Conservation (phyloP, 306 rosid species). For the Amphicarpaea edgeworthii region DNA sequence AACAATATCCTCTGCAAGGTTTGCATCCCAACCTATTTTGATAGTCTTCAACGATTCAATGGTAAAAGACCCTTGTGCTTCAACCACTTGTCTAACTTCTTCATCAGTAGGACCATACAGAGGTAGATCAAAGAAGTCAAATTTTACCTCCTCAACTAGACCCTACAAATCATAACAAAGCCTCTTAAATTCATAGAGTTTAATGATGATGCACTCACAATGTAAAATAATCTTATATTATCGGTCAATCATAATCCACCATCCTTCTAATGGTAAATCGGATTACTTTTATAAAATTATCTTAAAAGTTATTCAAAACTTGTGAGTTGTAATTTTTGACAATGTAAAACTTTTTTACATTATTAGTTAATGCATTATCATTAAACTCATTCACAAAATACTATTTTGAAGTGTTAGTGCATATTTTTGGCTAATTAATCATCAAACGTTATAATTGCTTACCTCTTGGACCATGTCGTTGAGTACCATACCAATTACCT, state of each 20-base stretch:
- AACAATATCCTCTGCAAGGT: neutral
- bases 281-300: too few species aligned
- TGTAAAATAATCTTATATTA: too few species aligned
- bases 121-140: constrained; percentile 55
- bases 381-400: too few species aligned
- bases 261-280: too few species aligned
- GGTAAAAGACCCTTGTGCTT: constrained; percentile 53
- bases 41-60: constrained; percentile 33
- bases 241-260: too few species aligned
- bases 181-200: neutral
- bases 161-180: constrained; percentile 27
- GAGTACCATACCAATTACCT: constrained; percentile 47
- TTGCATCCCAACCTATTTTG: constrained; percentile 46
- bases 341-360: too few species aligned
- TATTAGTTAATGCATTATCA: too few species aligned
- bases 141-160: constrained; percentile 47
- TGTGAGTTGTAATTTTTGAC: too few species aligned
- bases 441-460: neutral
- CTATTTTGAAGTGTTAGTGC: neutral
- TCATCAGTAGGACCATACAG: constrained; percentile 39
- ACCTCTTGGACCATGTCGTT: constrained; percentile 68
- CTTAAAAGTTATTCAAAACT: too few species aligned
- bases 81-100: constrained; percentile 54
- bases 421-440: neutral
- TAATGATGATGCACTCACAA: too few species aligned